Base-by-base conservation (phyloP, 352 stramenopile genomes). In the Chrysophaeum taylorii region DNA sequence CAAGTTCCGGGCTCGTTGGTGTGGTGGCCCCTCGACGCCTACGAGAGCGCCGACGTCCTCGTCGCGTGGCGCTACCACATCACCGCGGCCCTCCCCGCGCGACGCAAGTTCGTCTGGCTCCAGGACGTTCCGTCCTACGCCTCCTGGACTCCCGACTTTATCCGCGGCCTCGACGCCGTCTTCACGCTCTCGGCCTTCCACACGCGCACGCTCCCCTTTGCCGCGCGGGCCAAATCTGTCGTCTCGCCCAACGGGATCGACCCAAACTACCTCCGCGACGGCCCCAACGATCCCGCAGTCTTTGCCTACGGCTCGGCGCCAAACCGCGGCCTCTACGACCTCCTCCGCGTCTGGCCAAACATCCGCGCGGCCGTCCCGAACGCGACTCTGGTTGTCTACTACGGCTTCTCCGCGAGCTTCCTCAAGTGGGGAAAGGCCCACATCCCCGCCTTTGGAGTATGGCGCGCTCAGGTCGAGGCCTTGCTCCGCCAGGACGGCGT, bases 1-100 rank as follows among this genome's bases (percentile, higher is more conserved):
- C 43, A 79, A 23, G 41, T 75, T 7, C 70, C 80, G 1, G 68
- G 0, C 27, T 68, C 18, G 67, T 86, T 92, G 7, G 75, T 74
- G 0, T 93, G 84, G 85, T 90, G 90, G 64, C 84, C 86, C 0
- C 79, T 88, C 37, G 79, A 84, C 31, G 64, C 81, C 0, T 69
- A 83, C 0, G 81, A 89, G 33, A 42, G 29, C 23, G 78, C 90
- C 1, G 86, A 95, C 68, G 76, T 95, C 38, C 96, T 96, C 68
- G 77, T 96, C 21, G 87, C 90, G 21, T 96, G 90, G 90, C 73
- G 90, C 0, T 93, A 94, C 43, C 79, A 91, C 75, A 84, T 91
- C 38, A 93, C 87, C 16, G 71, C 92, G 37, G 78, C 80, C 0
- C 53, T 93, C 7, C 57, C 50, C 9, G 83, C 79, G 37, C 73